Percentiles rank a stretch among this genome's conserved stretches.
Conservation (phyloP, 371 early-diverging fungal genomes). For the Actinomucor elegans region DNA sequence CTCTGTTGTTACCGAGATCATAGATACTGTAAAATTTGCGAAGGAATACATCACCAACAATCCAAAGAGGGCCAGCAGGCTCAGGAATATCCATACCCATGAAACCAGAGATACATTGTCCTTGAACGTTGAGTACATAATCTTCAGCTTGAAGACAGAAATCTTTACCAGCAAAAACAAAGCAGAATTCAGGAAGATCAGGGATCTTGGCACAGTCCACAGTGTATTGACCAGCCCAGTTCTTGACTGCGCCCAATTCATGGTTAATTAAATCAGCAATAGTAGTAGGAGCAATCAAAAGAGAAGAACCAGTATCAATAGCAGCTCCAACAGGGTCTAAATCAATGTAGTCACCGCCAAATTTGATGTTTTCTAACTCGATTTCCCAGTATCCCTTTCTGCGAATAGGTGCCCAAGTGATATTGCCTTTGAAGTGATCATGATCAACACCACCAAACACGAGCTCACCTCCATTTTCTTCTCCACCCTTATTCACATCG, state of each 20-base stretch:
- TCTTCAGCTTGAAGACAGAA: conserved; percentile 60
- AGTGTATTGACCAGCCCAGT: conserved; percentile 84
- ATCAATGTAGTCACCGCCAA: conserved; percentile 70
- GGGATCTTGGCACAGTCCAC: conserved; percentile 74
- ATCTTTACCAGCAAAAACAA: conserved; percentile 75
- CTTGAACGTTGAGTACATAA: conserved; percentile 81
- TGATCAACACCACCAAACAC: conserved; percentile 81
- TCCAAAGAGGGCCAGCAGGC: conserved; percentile 56
- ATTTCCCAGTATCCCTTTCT: conserved; percentile 97
- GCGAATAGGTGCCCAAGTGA: conserved; percentile 79
- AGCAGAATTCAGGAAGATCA: conserved; percentile 71
- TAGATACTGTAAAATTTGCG: conserved; percentile 91
- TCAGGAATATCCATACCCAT: conserved; percentile 88
- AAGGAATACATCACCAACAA: conserved; percentile 91
- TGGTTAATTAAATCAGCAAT: conserved; percentile 88
- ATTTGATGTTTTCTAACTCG: conserved; percentile 66
- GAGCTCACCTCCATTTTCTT: conserved; percentile 75
- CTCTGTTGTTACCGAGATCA: conserved; percentile 83
- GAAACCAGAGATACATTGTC: conserved; percentile 90
- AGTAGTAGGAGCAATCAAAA: conserved; percentile 76
- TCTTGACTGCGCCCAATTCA: conserved; percentile 89
- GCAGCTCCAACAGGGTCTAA: conserved; percentile 68
- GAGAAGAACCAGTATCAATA: conserved; percentile 83
- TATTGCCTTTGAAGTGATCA: conserved; percentile 70
- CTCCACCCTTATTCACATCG: conserved; percentile 47